These are phyloP conservation scores for Cubamyces lactineus DNA, from an alignment of 768 basidiomycete species.

Conservation along the genomic window DNA sequence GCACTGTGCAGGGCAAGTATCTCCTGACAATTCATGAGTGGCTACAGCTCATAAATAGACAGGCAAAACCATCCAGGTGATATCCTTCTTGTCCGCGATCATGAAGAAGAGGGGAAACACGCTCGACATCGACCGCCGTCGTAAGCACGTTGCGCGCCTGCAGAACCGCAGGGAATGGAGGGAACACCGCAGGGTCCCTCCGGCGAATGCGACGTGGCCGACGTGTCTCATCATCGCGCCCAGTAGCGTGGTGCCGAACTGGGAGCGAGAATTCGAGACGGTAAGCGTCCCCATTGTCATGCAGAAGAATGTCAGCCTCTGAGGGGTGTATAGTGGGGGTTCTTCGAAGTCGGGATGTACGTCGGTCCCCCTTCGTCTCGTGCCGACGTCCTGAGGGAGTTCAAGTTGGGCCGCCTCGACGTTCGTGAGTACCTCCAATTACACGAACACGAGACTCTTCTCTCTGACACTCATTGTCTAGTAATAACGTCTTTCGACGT, in stretches of 20 bases:
- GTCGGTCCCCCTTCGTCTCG: slow-evolving; percentile 56
- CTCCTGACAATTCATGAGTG: neutral
- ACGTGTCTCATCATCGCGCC: slow-evolving; percentile 91
- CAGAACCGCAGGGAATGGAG: slow-evolving; percentile 64
- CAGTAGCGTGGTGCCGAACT: slow-evolving; percentile 81
- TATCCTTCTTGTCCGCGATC: slow-evolving; percentile 86
- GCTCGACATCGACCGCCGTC: slow-evolving; percentile 68
- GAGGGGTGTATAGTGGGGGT: slow-evolving; percentile 73
- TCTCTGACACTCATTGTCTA: slow-evolving; percentile 32
- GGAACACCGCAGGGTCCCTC: slow-evolving; percentile 55
- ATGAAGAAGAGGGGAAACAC: slow-evolving; percentile 79
- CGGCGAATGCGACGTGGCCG: slow-evolving; percentile 75
- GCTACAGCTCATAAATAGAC: neutral
- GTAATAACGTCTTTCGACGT: slow-evolving; percentile 84
- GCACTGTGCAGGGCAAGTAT: neutral
- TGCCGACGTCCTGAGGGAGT: slow-evolving; percentile 62
- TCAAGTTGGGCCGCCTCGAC: slow-evolving; percentile 82
- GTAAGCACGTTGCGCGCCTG: slow-evolving; percentile 63
- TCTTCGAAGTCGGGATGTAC: slow-evolving; percentile 85
- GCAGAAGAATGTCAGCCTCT: neutral
- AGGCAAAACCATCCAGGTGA: slow-evolving; percentile 95
- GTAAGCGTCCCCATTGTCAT: too few relatives aligned
- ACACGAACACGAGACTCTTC: neutral
- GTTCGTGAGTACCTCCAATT: slow-evolving; percentile 57
- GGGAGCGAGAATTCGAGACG: slow-evolving; percentile 86